Conservation (phyloP, 768 basidiomycete species). For the Leccinum rimulosum region DNA sequence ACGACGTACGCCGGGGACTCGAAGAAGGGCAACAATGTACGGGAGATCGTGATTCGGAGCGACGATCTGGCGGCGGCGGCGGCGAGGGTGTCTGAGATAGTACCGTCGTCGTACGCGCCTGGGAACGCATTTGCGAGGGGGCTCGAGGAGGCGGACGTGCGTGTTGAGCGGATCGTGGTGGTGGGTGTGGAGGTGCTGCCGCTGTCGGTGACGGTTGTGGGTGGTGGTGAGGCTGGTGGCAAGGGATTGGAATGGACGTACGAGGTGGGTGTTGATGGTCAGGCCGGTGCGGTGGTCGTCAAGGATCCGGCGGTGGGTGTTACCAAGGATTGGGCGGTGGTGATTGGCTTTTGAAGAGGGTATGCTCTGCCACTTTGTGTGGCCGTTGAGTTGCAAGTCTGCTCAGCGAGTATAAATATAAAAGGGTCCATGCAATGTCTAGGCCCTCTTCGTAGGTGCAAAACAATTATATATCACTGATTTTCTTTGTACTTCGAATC, state of each 20-base stretch:
- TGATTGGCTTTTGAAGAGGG: constrained; percentile 24
- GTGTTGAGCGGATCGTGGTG: constrained; percentile 80
- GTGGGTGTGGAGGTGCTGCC: constrained; percentile 70
- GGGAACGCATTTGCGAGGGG: constrained; percentile 67
- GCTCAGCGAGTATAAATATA: background rate
- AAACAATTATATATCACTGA: background rate
- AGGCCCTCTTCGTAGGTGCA: background rate
- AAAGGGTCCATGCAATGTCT: background rate
- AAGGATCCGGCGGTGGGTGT: constrained; percentile 68
- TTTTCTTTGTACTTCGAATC: background rate
- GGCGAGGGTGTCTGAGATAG: constrained; percentile 31
- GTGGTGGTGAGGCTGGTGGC: constrained; percentile 31
- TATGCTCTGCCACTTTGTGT: background rate
- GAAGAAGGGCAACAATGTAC: constrained; percentile 20
- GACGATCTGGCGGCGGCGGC: constrained; percentile 59
- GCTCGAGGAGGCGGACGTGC: constrained; percentile 52
- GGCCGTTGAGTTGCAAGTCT: background rate
- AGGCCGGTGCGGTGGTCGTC: constrained; percentile 68
- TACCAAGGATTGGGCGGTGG: constrained; percentile 63
- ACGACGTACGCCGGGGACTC: constrained; percentile 27
- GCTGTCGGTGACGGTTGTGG: constrained; percentile 48
- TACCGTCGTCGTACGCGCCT: constrained; percentile 46
- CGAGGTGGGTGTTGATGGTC: constrained; percentile 51
- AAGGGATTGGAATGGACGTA: constrained; percentile 67
- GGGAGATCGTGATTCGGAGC: constrained; percentile 46